Conservation (phyloP, 228 moss, liverwort and hornwort genomes). For the Sphagnum magellanicum region DNA sequence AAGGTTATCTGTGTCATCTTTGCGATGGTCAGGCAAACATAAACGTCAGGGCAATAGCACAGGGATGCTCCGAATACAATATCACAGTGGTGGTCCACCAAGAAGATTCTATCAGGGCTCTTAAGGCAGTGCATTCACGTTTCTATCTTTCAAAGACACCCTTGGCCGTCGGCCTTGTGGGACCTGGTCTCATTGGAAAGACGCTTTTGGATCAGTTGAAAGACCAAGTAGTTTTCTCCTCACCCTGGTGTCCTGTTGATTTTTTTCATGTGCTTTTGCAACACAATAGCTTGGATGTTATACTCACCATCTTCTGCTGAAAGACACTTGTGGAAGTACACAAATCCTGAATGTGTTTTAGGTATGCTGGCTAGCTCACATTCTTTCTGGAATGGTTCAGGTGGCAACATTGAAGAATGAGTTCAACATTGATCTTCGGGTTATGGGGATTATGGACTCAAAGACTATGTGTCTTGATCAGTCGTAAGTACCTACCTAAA, state of each 20-base stretch:
- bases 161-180: conserved; percentile 88
- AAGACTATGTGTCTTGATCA: conserved; percentile 80
- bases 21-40: conserved; percentile 71
- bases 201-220: conserved; percentile 86
- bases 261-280: too few species aligned
- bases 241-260: too few species aligned
- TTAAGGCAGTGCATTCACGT: conserved; percentile 93
- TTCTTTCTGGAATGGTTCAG: conserved; percentile 21
- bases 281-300: too few species aligned
- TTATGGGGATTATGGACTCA: conserved; percentile 83
- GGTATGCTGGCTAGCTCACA: too few species aligned
- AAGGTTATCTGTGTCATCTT: too few species aligned
- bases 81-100: conserved; percentile 94
- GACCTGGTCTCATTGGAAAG: conserved; percentile 87
- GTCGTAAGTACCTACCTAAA: conserved; percentile 38
- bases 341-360: too few species aligned
- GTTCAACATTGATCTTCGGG: conserved; percentile 85
- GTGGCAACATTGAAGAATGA: conserved; percentile 62
- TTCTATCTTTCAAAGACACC: conserved; percentile 96
- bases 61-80: conserved; percentile 99
- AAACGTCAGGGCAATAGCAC: conserved; percentile 97
- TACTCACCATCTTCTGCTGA: too few species aligned
- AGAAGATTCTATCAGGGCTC: conserved; percentile 80
- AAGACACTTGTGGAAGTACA: too few species aligned
- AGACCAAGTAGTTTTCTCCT: conserved; percentile 52